phyloP scores from a whole-genome alignment of 345 rosid species.

The Pistacia integerrima region DNA sequence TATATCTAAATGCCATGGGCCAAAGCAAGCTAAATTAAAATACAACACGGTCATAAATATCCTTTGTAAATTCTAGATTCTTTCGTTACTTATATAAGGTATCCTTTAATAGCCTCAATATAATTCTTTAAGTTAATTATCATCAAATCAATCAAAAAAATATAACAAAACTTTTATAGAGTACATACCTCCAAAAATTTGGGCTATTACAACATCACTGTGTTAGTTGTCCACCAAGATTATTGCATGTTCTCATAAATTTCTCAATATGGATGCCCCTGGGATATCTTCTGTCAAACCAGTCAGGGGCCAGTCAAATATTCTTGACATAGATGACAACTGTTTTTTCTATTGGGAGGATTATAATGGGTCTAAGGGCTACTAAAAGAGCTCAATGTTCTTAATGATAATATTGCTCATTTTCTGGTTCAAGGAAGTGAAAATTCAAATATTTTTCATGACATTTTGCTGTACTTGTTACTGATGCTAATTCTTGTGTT shows the following conservation, averaged over 20 bases:
- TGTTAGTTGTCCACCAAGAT: not conserved
- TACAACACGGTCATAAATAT: too few relatives aligned
- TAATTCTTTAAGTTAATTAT: too few relatives aligned
- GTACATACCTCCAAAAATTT: too few relatives aligned
- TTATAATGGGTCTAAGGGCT: not conserved
- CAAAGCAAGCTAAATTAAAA: too few relatives aligned
- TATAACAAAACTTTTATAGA: too few relatives aligned
- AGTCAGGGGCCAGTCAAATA: not conserved
- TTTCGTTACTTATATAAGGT: too few relatives aligned
- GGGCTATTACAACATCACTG: not conserved
- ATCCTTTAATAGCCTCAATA: too few relatives aligned
- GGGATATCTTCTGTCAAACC: not conserved
- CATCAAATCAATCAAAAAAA: too few relatives aligned
- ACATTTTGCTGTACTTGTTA: not conserved
- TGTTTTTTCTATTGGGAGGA: not conserved
- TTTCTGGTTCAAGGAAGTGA: not conserved
- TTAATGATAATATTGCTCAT: not conserved
- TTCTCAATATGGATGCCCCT: not conserved
- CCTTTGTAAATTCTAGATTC: too few relatives aligned
- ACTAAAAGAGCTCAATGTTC: not conserved
- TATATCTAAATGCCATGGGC: too few relatives aligned
- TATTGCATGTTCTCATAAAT: not conserved
- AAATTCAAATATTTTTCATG: not conserved
- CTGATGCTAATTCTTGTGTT: constrained; percentile 9
- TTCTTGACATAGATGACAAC: constrained; percentile 5